Base-by-base conservation (phyloP, 1,139 yeast genomes). In the Debaryomyces coudertii region DNA sequence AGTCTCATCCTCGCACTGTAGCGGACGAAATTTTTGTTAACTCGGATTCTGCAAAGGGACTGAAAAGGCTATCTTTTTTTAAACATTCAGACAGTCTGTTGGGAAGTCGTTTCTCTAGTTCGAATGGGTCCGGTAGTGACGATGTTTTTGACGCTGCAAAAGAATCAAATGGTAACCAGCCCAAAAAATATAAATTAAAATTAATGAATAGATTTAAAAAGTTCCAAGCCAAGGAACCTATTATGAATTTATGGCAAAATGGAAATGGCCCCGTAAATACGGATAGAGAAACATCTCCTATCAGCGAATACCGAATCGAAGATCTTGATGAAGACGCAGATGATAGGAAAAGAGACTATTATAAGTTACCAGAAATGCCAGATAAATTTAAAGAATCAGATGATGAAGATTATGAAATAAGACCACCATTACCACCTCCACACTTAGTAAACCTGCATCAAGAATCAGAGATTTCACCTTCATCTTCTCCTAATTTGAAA, bases 181-280 rank as follows among this genome's bases (percentile, higher is more conserved):
- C 41, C 11, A 59, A 58, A 36, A 66, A 63, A 44, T 63, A 62
- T 45, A 54, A 57, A 7, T 50, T 55, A 22, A 69, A 67, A 43
- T 61, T 74, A 9, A 38, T 38, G 46, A 56, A 57, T 46, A 70
- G 65, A 54, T 53, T 73, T 36, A 69, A 63, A 46, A 69, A 65
- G 50, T 65, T 73, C 47, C 65, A 61, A 45, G 53, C 65, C n/a
- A 71, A 66, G 52, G 77, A 73, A 44, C 70, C 76, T 4, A 60
- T 71, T 23, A 56, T 65, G 5, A 51, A 57, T 4, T 44, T 67
- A 8, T 69, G 71, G 62, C 52, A 49, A 8, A 35, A 35, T 23
- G 25, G 43, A 11, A 40, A 12, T 7, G 41, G 15, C 3, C 7
- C 7, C 3, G 25, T 11, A 3, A 28, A 9, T 15, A 22, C 24